Base-by-base conservation (phyloP, 2,329 filamentous ascomycete genomes). In the Colletotrichum noveboracense region DNA sequence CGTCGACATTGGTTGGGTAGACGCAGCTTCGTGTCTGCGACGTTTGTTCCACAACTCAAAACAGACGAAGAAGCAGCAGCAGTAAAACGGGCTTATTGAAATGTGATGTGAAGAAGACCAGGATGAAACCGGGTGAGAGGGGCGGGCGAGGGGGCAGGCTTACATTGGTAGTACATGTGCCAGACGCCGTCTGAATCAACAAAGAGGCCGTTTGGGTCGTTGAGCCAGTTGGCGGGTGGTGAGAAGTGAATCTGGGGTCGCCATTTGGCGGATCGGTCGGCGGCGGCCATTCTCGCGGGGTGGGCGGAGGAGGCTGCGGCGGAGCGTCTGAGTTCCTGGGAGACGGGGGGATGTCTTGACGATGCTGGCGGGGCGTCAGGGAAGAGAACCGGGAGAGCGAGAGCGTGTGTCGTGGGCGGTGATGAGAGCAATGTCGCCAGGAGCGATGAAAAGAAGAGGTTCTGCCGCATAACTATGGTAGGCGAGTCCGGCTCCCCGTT, bases 191-290 rank as follows among this genome's bases (percentile, higher is more conserved):
- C 85, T 3, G 83, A 85, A 75, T 93, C 91, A 7, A 88, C 79
- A 75, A 93, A 92, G 85, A 93, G 87, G 78, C 92, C 92, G 82
- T 93, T 93, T 2, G 92, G 91, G 77, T 93, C 92, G 76, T 92
- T 93, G 86, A 90, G 88, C 76, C 89, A 90, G 78, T 87, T 81
- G 21, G 84, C 77, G 3, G 90, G 89, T 4, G 90, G 89, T 13
- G 88, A 88, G 80, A 88, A 92, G 81, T 92, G 91, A 32, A 91
- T 82, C 79, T 91, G 89, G 5, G 90, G 90, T 14, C 90, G 84
- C 43, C 81, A 81, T 24, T 74, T 77, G 72, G 80, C 82, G 65
- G 71, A 75, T 52, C 74, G 66, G 55, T 75, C 66, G 55, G 60
- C 26, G 36, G 28, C 9, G 56, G 71, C 61, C 68, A 75, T 64